Conservation (phyloP, 2,329 filamentous ascomycete genomes). For the Orbilia quercus region DNA sequence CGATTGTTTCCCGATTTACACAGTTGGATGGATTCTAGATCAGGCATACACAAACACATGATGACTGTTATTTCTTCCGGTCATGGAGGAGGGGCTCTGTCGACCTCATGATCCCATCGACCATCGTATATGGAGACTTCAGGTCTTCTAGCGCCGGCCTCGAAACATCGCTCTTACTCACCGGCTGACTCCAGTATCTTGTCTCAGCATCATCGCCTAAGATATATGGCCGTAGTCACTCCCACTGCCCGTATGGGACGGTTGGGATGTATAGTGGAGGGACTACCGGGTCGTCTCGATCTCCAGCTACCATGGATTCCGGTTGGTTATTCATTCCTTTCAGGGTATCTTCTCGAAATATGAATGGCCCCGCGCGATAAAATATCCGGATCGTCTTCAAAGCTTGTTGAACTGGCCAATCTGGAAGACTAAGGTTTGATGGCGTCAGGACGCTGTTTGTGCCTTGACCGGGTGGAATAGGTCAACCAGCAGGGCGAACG, state of each 20-base stretch:
- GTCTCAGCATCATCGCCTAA: conserved; percentile 3
- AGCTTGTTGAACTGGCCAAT: conserved; percentile 7
- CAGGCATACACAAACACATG: too few relatives aligned
- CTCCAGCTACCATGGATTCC: background rate
- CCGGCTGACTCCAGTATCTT: conserved; percentile 6
- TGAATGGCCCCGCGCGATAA: conserved; percentile 7
- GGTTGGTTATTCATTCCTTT: background rate
- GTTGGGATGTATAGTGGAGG: conserved; percentile 7
- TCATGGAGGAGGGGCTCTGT: too few relatives aligned
- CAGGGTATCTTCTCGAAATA: conserved; percentile 11
- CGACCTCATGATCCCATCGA: too few relatives aligned
- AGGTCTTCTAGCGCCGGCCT: conserved; percentile 2
- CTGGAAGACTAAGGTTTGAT: conserved; percentile 2
- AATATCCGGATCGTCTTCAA: background rate
- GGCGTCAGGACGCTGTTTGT: conserved; percentile 6
- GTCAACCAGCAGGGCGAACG: conserved; percentile 8
- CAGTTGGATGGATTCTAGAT: too few relatives aligned
- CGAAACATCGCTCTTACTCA: conserved; percentile 12
- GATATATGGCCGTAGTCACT: conserved; percentile 11
- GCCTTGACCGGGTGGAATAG: conserved; percentile 11
- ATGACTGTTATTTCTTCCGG: too few relatives aligned
- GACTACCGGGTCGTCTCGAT: conserved; percentile 6
- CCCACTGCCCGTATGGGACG: conserved; percentile 8
- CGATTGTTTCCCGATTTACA: too few relatives aligned
- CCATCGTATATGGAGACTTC: conserved; percentile 3